These are phyloP conservation scores for Apodospora peruviana DNA, from an alignment of 495 filamentous ascomycete genomes.

Conservation along the genomic window DNA sequence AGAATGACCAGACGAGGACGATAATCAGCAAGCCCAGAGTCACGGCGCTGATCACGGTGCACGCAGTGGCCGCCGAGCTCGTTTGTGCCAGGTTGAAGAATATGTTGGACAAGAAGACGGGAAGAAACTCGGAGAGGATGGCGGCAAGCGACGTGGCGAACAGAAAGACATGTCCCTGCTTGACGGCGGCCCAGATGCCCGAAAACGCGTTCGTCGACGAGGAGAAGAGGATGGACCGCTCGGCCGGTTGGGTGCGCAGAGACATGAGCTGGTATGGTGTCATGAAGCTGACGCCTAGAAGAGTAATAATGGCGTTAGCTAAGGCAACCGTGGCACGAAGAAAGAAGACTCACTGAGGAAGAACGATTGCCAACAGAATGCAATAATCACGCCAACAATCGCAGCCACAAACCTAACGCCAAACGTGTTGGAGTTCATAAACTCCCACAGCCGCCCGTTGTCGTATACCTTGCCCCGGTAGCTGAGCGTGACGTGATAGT, in stretches of 20 bases:
- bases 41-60: conserved; percentile 15
- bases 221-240: conserved; percentile 21
- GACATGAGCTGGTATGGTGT: conserved; percentile 24
- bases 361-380: conserved; percentile 29
- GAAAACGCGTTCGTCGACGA: conserved; percentile 29
- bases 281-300: conserved; percentile 25
- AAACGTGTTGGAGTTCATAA: conserved; percentile 28
- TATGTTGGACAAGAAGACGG: conserved; percentile 28
- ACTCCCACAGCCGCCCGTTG: conserved; percentile 18
- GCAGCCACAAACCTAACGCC: conserved; percentile 31
- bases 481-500: conserved; percentile 18
- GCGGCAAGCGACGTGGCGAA: conserved; percentile 17
- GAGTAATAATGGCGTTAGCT: conserved; percentile 3
- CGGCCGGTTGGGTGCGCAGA: conserved; percentile 12
- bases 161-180: conserved; percentile 19
- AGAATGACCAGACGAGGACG: conserved; percentile 20
- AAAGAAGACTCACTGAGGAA: conserved; percentile 21
- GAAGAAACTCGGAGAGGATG: conserved; percentile 27
- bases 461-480: conserved; percentile 16
- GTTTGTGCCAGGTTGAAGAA: conserved; percentile 29
- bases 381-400: conserved; percentile 25
- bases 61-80: conserved; percentile 16
- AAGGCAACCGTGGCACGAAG: background rate
- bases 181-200: conserved; percentile 20
- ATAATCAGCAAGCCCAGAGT: conserved; percentile 19